Conservation (phyloP, 2,329 filamentous ascomycete genomes). For the Ascocoryne sarcoides region DNA sequence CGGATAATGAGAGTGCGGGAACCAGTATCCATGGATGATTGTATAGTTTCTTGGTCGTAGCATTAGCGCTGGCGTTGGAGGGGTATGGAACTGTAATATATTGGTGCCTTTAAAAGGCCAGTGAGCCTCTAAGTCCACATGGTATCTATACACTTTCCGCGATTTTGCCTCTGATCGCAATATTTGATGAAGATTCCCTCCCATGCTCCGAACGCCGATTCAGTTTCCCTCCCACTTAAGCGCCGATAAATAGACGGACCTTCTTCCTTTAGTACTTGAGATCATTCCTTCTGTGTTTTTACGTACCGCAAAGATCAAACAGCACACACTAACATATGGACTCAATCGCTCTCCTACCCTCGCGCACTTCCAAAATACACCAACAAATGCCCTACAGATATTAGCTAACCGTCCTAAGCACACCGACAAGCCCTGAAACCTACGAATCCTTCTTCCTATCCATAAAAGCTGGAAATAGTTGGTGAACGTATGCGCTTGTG, state of each 20-base stretch:
- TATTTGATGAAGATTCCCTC: background rate
- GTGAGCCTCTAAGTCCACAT: slow-evolving; percentile 3
- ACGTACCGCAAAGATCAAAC: slow-evolving; percentile 84
- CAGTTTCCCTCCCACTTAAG: slow-evolving; percentile 15
- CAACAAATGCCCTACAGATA: slow-evolving; percentile 30
- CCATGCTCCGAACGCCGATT: slow-evolving; percentile 16
- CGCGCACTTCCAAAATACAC: slow-evolving; percentile 94
- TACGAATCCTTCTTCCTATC: slow-evolving; percentile 91
- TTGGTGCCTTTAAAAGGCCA: background rate
- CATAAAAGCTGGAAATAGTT: slow-evolving; percentile 79
- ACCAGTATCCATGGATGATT: slow-evolving; percentile 17
- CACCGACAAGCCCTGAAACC: slow-evolving; percentile 19
- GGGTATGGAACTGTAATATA: background rate
- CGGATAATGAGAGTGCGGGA: slow-evolving; percentile 22
- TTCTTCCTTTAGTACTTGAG: slow-evolving; percentile 12
- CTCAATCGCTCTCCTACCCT: slow-evolving; percentile 87
- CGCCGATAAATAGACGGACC: slow-evolving; percentile 28
- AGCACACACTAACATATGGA: slow-evolving; percentile 92
- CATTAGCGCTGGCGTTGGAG: slow-evolving; percentile 25
- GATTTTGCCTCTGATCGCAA: background rate
- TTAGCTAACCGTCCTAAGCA: slow-evolving; percentile 6
- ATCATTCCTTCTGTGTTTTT: background rate
- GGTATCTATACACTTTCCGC: background rate
- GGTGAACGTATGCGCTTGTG: slow-evolving; percentile 89
- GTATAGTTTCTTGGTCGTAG: background rate